Evolutionary conservation across 2,329 filamentous ascomycete genomes (phyloP), one percentile per base, ranked within the genome.

Genomic region (Diaporthe sp.): DNA sequence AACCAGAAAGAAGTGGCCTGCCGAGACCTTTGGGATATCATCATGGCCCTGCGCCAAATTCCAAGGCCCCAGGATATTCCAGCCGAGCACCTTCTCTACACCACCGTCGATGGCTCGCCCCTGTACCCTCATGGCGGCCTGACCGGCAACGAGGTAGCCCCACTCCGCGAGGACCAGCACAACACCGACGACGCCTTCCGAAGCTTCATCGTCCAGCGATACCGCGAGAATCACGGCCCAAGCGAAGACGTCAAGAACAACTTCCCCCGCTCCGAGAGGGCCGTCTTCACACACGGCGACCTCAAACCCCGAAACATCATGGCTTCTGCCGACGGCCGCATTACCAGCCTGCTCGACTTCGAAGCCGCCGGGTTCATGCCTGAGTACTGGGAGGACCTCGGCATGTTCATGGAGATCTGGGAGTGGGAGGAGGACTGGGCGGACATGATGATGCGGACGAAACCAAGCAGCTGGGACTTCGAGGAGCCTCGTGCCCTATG

Each of bases 241-340:
- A 17, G n/a, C 28, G 17, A 68, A 12, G 15, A 52, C 2, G 45
- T 68, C 22, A 28, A 40, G 45, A 1, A 13, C 2, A 40, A 68
- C 30, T 68, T 68, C 8, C 45, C 45, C 12, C 45, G 30, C 47
- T 68, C 22, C 22, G 15, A 68, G 30, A 38, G 6, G n/a, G 64
- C 64, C 1, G 64, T 68, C 7, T 52, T 68, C n/a, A 68, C 64
- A 9, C 64, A 68, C 45, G 64, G 64, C 45, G 64, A 68, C 45
- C 52, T 68, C 33, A 6, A 68, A 0, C 45, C 64, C 1, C 25
- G 47, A 2, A 68, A 68, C 30, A 38, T 68, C 12, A 68, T 68
- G 30, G 45, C 35, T 3, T 5, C 64, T 2, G 4, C 10, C 9
- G 42, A 68, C 15, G 64, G 64, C 6, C 45, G 47, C 19, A 10